Conservation (phyloP, 495 filamentous ascomycete species). For the Articulospora tetracladia region DNA sequence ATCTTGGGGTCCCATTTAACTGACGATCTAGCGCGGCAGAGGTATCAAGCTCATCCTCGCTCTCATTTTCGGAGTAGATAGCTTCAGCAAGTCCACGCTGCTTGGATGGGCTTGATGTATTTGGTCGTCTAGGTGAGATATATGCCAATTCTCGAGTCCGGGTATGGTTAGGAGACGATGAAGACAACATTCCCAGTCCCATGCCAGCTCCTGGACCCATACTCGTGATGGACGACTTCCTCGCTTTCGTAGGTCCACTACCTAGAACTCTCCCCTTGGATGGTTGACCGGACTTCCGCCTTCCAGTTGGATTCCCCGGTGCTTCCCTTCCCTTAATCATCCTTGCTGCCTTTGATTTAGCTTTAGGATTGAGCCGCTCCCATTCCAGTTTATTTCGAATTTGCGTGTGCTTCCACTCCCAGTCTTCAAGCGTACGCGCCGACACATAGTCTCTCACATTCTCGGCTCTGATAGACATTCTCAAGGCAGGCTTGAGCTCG, state of each 20-base stretch:
- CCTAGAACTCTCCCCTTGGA: neutral
- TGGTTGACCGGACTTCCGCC: neutral
- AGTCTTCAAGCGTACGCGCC: constrained; percentile 15
- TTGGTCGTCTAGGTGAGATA: constrained; percentile 9
- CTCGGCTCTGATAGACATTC: constrained; percentile 9
- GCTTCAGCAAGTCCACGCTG: constrained; percentile 14
- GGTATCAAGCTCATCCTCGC: constrained; percentile 5
- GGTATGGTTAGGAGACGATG: neutral
- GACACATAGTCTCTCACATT: constrained; percentile 25
- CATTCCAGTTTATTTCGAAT: neutral
- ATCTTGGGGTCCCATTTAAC: constrained; percentile 1
- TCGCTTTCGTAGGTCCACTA: neutral
- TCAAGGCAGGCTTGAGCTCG: constrained; percentile 5
- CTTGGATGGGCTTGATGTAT: constrained; percentile 9
- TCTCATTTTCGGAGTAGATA: constrained; percentile 3
- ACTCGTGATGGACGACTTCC: neutral
- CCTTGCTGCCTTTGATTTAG: neutral
- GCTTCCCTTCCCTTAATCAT: neutral
- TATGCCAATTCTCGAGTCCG: neutral
- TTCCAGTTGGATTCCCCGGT: neutral
- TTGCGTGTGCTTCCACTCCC: constrained; percentile 1
- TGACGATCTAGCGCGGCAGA: constrained; percentile 8
- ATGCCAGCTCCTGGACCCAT: neutral
- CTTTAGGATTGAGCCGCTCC: neutral
- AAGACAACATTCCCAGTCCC: neutral